A percentile compares a stretch with the other conserved stretches of the same genome.
Conservation (phyloP, 768 basidiomycete genomes). For the Boletus speciosus region DNA sequence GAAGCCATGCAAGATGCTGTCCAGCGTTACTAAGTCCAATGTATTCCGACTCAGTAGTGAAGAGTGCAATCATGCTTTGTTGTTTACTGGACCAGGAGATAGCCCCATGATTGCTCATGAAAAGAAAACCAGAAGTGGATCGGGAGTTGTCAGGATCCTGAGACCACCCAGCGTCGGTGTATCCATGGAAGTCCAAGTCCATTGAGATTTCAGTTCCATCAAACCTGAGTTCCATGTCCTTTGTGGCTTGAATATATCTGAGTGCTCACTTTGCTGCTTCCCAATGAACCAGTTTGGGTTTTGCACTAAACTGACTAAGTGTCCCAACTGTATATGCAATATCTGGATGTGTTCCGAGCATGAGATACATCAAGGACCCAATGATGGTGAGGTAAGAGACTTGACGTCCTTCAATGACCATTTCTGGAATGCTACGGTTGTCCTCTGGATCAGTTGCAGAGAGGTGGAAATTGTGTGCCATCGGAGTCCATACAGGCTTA, state of each 20-base stretch:
- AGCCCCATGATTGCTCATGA: too few relatives aligned
- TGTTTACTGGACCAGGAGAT: too few relatives aligned
- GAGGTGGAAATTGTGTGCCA: too few relatives aligned
- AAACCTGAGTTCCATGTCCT: slow-evolving; percentile 1
- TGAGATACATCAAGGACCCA: neutral
- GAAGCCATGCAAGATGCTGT: neutral
- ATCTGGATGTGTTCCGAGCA: neutral
- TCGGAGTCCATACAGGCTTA: too few relatives aligned
- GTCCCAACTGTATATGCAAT: neutral
- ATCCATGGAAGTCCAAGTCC: neutral
- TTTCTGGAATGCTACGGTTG: too few relatives aligned
- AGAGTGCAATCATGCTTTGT: neutral
- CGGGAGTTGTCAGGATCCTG: neutral
- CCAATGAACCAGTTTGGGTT: neutral
- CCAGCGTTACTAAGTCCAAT: neutral
- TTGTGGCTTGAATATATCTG: neutral
- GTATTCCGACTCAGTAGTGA: neutral
- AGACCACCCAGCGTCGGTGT: neutral
- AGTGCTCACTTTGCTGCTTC: neutral
- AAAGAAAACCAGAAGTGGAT: neutral
- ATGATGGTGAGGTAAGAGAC: too few relatives aligned
- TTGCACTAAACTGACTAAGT: neutral
- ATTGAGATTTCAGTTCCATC: neutral
- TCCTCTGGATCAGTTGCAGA: too few relatives aligned
- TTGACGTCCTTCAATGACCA: too few relatives aligned